A percentile compares a stretch with the other conserved stretches of the same genome.
phyloP scores from a whole-genome alignment of 768 basidiomycete species.

The Albatrellus ellisii region DNA sequence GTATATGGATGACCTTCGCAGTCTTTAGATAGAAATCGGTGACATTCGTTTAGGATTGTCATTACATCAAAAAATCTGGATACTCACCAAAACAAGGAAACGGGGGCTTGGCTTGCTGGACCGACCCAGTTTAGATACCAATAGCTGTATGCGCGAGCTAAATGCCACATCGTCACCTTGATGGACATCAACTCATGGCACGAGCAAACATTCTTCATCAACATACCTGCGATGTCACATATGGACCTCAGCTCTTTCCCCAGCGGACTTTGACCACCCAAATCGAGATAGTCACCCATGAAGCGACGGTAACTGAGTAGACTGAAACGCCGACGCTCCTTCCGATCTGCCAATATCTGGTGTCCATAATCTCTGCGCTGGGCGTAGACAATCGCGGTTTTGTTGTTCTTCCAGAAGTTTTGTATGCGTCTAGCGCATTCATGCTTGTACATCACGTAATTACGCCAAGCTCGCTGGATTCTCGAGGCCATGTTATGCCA shows the following conservation, averaged over 20 bases:
- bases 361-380: slow-evolving; percentile 93
- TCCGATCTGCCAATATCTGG: slow-evolving; percentile 78
- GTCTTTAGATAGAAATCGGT: slow-evolving; percentile 35
- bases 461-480: slow-evolving; percentile 93
- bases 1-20: slow-evolving; percentile 73
- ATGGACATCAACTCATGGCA: slow-evolving; percentile 3
- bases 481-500: slow-evolving; percentile 99
- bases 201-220: not conserved
- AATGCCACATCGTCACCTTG: slow-evolving; percentile 71
- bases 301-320: slow-evolving; percentile 89
- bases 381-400: slow-evolving; percentile 81
- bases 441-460: slow-evolving; percentile 90
- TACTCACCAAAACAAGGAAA: slow-evolving; percentile 75
- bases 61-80: not conserved
- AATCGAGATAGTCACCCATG: slow-evolving; percentile 90
- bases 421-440: slow-evolving; percentile 94
- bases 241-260: slow-evolving; percentile 63
- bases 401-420: slow-evolving; percentile 98
- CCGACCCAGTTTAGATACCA: slow-evolving; percentile 75
- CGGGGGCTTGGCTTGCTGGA: slow-evolving; percentile 90
- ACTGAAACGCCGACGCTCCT: slow-evolving; percentile 90
- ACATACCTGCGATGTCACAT: slow-evolving; percentile 63
- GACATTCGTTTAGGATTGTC: not conserved
- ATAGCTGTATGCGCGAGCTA: slow-evolving; percentile 66
- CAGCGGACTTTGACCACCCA: slow-evolving; percentile 69